Evolutionary conservation across 495 filamentous ascomycete species (phyloP).

Genomic region (Xylaria telfairii): DNA sequence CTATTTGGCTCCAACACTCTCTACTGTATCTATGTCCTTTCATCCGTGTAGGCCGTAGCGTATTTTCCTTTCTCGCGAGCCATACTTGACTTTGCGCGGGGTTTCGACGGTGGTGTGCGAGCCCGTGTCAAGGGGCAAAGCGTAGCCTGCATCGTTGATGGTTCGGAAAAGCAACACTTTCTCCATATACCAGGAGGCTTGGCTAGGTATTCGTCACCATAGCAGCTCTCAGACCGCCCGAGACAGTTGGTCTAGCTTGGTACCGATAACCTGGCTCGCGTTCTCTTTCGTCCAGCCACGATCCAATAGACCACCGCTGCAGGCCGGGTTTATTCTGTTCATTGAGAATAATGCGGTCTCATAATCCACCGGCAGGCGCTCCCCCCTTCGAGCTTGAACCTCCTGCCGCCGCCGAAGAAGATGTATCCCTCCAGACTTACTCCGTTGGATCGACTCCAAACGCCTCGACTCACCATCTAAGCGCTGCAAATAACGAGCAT

Average conservation of each 20-base stretch:
- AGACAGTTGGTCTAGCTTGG: background rate
- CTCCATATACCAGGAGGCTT: slow-evolving; percentile 16
- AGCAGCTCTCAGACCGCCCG: slow-evolving; percentile 11
- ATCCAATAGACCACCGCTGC: background rate
- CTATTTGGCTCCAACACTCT: background rate
- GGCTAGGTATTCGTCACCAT: slow-evolving; percentile 17
- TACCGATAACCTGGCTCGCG: slow-evolving; percentile 3
- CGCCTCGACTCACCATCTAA: background rate
- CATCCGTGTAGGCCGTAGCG: background rate
- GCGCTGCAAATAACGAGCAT: slow-evolving; percentile 3
- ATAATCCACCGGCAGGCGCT: slow-evolving; percentile 33
- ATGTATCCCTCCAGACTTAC: slow-evolving; percentile 31
- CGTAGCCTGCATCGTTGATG: slow-evolving; percentile 12
- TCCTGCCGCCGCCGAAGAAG: slow-evolving; percentile 38
- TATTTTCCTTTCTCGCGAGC: background rate
- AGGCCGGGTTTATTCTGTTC: background rate
- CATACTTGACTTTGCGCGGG: background rate
- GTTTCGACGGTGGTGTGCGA: slow-evolving; percentile 8
- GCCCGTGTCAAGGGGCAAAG: slow-evolving; percentile 3
- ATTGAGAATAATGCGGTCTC: slow-evolving; percentile 33
- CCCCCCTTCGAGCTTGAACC: slow-evolving; percentile 34
- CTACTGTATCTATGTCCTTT: background rate
- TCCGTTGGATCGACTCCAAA: slow-evolving; percentile 28
- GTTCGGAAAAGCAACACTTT: slow-evolving; percentile 19
- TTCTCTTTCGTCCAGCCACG: background rate